Base-by-base conservation (phyloP, 352 stramenopile species). In the Albugo laibachii region DNA sequence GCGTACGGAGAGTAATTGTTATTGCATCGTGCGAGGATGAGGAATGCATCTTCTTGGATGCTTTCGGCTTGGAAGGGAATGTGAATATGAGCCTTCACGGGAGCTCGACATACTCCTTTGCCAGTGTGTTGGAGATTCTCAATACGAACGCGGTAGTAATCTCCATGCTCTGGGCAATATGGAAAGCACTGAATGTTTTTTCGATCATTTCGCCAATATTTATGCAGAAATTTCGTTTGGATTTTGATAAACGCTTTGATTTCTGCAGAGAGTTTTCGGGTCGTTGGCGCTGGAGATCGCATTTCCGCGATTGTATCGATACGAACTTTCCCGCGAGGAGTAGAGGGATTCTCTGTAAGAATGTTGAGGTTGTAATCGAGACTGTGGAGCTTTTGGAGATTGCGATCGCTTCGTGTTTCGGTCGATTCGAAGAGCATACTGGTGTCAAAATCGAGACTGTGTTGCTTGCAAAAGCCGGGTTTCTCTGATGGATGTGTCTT, bases 121-220 rank as follows among this genome's bases (percentile, higher is more conserved):
- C 70, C 78, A 1, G 66, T 63, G 40, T 92, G 79, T 49, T 84
- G 66, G 31, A 92, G 54, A 47, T 86, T 78, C 36, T 92, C 71
- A 48, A 92, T 89, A 11, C 76, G 78, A 34, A 87, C 79, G 13
- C 78, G 74, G 50, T 88, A 92, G 55, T 94, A 94, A 45, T 94
- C 80, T 14, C 81, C 81, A 36, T 91, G 78, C 36, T 92, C 80
- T 6, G 77, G 80, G 35, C 81, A 94, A 47, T 82, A 87, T 13
- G 81, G 81, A 55, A 94, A 94, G 50, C 81, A 94, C 55, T 94
- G 81, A 36, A 94, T 84, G 50, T 94, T 94, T 61, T 94, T 94
- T 39, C 81, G 77, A 45, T 94, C 81, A 50, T 94, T 94, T 49
- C 81, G 77, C 72, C 80, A 94, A 51, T 94, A 94, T 53, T 93